Evolutionary conservation across 2,329 filamentous ascomycete genomes (phyloP).

Genomic region (Teratosphaeria destructans): DNA sequence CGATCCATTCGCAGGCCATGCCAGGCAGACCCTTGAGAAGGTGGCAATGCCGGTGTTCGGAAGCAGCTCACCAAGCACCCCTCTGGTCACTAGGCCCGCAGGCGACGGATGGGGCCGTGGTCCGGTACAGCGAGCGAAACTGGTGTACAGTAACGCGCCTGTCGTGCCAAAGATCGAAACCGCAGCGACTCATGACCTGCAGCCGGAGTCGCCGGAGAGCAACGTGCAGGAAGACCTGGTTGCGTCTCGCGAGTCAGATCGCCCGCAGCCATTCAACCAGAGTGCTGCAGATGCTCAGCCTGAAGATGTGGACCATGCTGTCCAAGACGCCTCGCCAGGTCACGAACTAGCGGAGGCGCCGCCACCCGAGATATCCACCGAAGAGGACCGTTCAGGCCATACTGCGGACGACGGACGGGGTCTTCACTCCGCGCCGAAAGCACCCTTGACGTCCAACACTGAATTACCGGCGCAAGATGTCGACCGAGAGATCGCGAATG

Average conservation of each 20-base stretch:
- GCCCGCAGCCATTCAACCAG: not conserved
- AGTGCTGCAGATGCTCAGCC: not conserved
- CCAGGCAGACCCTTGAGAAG: not conserved
- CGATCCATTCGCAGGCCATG: not conserved
- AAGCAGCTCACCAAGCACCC: not conserved
- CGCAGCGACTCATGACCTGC: not conserved
- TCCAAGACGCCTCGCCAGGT: not conserved
- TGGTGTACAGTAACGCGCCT: not conserved
- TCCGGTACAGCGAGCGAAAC: not conserved
- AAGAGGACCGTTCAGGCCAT: not conserved
- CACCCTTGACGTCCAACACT: not conserved
- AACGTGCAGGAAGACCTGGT: not conserved
- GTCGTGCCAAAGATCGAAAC: not conserved
- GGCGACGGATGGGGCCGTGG: conserved; percentile 2
- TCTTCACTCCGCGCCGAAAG: not conserved
- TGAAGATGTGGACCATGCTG: not conserved
- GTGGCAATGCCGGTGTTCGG: conserved; percentile 2
- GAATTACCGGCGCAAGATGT: not conserved
- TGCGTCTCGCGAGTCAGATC: not conserved
- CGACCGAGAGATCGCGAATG: not conserved
- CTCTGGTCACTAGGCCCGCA: not conserved
- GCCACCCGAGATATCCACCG: not conserved
- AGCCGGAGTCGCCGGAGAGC: not conserved
- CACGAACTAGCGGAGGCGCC: not conserved
- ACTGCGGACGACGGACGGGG: not conserved